These are phyloP conservation scores for Fomitopsis schrenkii DNA, from an alignment of 1,284 basidiomycete genomes.

Conservation along the genomic window DNA sequence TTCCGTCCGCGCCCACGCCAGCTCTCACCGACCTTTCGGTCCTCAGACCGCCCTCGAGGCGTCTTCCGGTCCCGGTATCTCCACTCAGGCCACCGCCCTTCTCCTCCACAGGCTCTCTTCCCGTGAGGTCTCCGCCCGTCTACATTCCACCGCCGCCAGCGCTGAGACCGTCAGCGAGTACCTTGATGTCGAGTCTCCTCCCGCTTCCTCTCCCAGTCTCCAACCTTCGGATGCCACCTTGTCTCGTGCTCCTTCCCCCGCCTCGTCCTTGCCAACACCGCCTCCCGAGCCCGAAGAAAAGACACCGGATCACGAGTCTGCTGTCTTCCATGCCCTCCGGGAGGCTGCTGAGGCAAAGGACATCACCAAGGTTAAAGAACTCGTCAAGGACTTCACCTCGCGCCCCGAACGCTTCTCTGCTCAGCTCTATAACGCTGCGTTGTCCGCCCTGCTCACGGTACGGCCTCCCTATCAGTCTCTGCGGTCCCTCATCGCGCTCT, in stretches of 20 bases:
- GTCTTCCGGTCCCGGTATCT: conserved; percentile 13
- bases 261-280: background rate
- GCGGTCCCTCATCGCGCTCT: conserved; percentile 60
- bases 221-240: background rate
- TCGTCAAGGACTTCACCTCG: conserved; percentile 1
- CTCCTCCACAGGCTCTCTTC: background rate
- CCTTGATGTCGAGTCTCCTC: conserved; percentile 1
- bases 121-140: conserved; percentile 23
- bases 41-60: conserved; percentile 3
- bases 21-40: conserved; percentile 50
- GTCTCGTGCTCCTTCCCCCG: background rate
- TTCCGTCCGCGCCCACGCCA: conserved; percentile 37
- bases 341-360: background rate
- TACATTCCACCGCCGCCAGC: conserved; percentile 8
- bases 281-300: background rate
- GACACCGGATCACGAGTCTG: background rate
- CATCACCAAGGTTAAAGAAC: background rate
- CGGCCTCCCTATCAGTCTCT: conserved; percentile 55
- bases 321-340: background rate
- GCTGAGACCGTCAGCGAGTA: background rate
- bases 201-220: background rate
- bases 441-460: conserved; percentile 50
- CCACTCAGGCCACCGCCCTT: conserved; percentile 3
- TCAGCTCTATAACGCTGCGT: conserved; percentile 63
- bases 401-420: background rate